Base-by-base conservation (phyloP, 2,329 filamentous ascomycete species). In the Pseudogymnoascus sp. region DNA sequence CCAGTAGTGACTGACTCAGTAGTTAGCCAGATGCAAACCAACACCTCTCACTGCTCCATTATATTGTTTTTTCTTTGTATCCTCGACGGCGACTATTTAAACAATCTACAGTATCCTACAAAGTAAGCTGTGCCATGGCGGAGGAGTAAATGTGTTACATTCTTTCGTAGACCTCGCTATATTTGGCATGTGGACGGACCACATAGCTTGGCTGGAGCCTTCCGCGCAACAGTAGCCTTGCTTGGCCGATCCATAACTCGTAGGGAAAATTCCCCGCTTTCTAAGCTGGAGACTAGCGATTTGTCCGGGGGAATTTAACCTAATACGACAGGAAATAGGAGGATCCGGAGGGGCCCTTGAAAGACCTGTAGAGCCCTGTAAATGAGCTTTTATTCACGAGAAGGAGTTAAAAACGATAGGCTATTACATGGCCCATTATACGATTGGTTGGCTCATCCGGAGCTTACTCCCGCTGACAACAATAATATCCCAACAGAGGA, bases 161-260 rank as follows among this genome's bases (percentile, higher is more conserved):
- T 33, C 27, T 3, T 5, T 31, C 21, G 21, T 21, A 21, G 21
- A 15, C 45, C 27, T 52, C n/a, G 8, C 45, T 5, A 15, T n/a
- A 55, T 55, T 55, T 55, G 18, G 45, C 45, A 55, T 55, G 45
- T 55, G 45, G 45, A 55, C 27, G 45, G 45, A 33, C 45, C 27
- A 55, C 45, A 33, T 18, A 13, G 45, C 45, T 55, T 55, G 45
- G 45, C 45, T 18, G 27, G 1, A 33, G 27, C 27, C 27, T 55
- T 18, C 27, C 27, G 27, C n/a, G 45, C 5, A 33, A 33, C n/a
- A 21, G 27, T 15, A 55, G 45, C 45, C 27, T 55, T 55, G 45
- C 45, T 55, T 55, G 45, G 45, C 45, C 45, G 45, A 55, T 55
- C 45, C 31, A 18, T 55, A 33, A 12, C 27, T 10, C 4, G n/a